Conservation (phyloP, 2,329 filamentous ascomycete species). For the Penicillium sp. region DNA sequence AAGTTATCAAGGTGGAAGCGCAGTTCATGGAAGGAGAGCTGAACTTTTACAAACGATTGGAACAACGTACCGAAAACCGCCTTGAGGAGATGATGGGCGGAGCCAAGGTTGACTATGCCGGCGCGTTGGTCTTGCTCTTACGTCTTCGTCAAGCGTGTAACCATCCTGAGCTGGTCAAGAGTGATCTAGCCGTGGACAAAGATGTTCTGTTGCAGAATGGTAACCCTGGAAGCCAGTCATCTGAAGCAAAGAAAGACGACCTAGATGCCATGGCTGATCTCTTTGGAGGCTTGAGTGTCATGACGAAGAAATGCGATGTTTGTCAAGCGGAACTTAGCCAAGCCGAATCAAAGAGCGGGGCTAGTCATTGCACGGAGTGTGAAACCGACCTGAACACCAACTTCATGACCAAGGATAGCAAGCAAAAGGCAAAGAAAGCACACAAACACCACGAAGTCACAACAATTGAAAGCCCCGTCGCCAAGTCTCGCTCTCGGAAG, state of each 20-base stretch:
- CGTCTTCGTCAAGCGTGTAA: slow-evolving; percentile 92
- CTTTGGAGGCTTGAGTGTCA: slow-evolving; percentile 79
- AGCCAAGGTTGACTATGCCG: slow-evolving; percentile 82
- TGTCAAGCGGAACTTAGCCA: slow-evolving; percentile 70
- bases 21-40: slow-evolving; percentile 79
- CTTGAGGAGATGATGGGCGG: slow-evolving; percentile 86
- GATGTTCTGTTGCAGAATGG: slow-evolving; percentile 73
- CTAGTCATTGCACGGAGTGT: slow-evolving; percentile 71
- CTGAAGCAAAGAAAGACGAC: slow-evolving; percentile 58
- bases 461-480: slow-evolving; percentile 19
- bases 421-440: slow-evolving; percentile 50
- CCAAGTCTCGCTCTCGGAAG: slow-evolving; percentile 29
- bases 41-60: slow-evolving; percentile 80
- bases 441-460: slow-evolving; percentile 36
- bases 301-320: slow-evolving; percentile 77
- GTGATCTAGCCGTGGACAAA: slow-evolving; percentile 82
- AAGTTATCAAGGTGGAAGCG: slow-evolving; percentile 76
- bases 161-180: slow-evolving; percentile 83
- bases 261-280: slow-evolving; percentile 83
- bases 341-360: slow-evolving; percentile 55
- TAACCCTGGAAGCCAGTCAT: slow-evolving; percentile 51
- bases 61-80: slow-evolving; percentile 80
- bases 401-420: slow-evolving; percentile 36
- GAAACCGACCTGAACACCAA: slow-evolving; percentile 70
- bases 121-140: slow-evolving; percentile 87